Conservation (phyloP, 352 stramenopile genomes). For the Phytopythium sindhum region DNA sequence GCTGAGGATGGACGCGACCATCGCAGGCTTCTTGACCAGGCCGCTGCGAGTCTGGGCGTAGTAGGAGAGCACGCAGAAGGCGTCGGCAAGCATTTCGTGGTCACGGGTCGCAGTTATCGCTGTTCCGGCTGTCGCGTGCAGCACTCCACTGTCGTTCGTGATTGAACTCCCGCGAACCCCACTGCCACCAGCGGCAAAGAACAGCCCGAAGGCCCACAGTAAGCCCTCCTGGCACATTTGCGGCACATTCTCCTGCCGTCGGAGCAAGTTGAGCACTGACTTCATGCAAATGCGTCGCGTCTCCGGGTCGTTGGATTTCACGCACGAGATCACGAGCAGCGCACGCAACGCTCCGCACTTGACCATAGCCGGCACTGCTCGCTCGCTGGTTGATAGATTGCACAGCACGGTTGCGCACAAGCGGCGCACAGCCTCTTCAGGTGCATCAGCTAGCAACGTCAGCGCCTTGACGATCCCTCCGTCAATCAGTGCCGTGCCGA, state of each 20-base stretch:
- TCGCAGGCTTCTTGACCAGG: conserved; percentile 41
- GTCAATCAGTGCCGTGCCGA: conserved; percentile 48
- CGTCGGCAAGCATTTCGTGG: conserved; percentile 61
- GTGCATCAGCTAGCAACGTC: conserved; percentile 56
- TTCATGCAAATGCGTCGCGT: conserved; percentile 74
- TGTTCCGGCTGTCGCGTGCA: background rate
- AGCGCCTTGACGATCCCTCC: conserved; percentile 73
- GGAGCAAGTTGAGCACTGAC: conserved; percentile 60
- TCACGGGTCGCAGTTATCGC: conserved; percentile 17
- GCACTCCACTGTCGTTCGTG: background rate
- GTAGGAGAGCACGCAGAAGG: conserved; percentile 57
- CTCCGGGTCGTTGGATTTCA: conserved; percentile 78
- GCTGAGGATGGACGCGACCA: conserved; percentile 39
- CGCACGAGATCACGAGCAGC: conserved; percentile 80
- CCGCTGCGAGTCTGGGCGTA: conserved; percentile 45
- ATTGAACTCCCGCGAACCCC: conserved; percentile 6
- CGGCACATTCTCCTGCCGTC: conserved; percentile 35
- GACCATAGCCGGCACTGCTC: conserved; percentile 88
- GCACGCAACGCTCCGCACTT: conserved; percentile 86
- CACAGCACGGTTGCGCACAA: conserved; percentile 88
- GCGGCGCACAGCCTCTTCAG: conserved; percentile 64
- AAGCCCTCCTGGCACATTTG: conserved; percentile 66
- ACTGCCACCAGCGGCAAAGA: conserved; percentile 45
- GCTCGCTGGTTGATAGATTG: conserved; percentile 89
- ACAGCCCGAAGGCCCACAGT: conserved; percentile 66